Conservation (phyloP, 2,329 filamentous ascomycete genomes). For the Neonectria punicea region DNA sequence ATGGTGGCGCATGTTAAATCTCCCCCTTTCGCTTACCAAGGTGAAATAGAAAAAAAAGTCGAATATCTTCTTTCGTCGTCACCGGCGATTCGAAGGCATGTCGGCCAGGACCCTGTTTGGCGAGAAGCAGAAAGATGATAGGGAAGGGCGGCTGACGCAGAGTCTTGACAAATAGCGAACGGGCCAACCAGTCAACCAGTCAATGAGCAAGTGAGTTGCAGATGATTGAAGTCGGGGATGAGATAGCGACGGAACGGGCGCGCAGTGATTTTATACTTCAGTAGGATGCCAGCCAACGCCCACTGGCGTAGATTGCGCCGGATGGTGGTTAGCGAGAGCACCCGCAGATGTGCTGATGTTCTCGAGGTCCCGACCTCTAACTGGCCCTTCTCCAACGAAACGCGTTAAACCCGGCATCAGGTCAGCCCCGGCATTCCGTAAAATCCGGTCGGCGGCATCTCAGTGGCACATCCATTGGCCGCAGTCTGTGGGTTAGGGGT, state of each 20-base stretch:
- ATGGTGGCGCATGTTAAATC: no score
- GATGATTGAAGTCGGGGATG: background rate
- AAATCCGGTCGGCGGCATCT: background rate
- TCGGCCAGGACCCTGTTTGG: no score
- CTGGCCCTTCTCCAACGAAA: no score
- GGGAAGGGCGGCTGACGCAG: background rate
- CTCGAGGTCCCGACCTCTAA: no score
- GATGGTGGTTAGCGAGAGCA: no score
- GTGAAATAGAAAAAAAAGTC: no score
- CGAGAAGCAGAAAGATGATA: no score
- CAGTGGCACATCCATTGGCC: slow-evolving; percentile 3
- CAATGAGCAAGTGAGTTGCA: background rate
- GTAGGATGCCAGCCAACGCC: background rate
- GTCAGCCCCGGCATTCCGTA: background rate
- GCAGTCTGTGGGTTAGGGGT: slow-evolving; percentile 34
- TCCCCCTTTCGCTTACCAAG: no score
- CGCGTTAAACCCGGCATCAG: background rate
- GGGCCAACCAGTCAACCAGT: background rate
- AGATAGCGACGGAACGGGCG: background rate
- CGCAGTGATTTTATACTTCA: background rate
- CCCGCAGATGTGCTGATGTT: no score
- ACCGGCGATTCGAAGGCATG: no score
- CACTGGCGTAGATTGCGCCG: background rate
- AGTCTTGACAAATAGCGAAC: no score
- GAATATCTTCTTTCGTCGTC: no score